Conservation (phyloP, 306 rosid species). For the Corylus heterophylla region DNA sequence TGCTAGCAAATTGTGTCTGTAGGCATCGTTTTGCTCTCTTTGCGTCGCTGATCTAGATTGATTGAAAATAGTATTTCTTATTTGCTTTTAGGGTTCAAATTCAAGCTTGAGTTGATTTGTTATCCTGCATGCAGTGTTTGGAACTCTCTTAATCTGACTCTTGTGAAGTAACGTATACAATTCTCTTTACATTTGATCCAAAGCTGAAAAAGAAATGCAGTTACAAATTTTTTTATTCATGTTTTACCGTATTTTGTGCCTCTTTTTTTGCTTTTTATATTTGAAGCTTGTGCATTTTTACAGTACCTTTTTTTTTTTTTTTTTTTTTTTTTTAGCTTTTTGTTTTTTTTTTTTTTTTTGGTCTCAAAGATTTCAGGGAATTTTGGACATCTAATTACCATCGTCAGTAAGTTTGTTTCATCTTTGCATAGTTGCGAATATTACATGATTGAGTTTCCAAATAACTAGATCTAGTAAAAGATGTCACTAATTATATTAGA, state of each 20-base stretch:
- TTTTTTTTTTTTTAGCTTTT: too few species aligned
- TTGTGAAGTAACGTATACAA: background rate
- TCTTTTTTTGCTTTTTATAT: background rate
- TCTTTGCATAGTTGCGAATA: too few species aligned
- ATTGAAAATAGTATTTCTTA: background rate
- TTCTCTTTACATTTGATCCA: background rate
- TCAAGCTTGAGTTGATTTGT: background rate
- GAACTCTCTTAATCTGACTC: background rate
- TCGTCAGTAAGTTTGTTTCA: too few species aligned
- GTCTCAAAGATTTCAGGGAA: too few species aligned
- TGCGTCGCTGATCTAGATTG: background rate
- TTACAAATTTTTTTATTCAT: background rate
- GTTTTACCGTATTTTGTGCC: background rate
- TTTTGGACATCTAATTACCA: too few species aligned
- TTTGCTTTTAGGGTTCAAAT: background rate
- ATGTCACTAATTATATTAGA: too few species aligned
- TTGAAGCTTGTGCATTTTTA: background rate
- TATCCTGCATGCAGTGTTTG: slow-evolving; percentile 20
- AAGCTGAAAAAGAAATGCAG: background rate
- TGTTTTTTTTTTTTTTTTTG: too few species aligned
- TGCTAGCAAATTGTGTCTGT: background rate
- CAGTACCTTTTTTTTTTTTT: too few species aligned
- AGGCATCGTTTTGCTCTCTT: slow-evolving; percentile 25
- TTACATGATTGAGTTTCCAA: too few species aligned
- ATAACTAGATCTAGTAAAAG: too few species aligned